Percentiles rank a stretch among this genome's conserved stretches.
Evolutionary conservation across 169 alveolate species (phyloP).

Genomic region (Cryptosporidium bovis): DNA sequence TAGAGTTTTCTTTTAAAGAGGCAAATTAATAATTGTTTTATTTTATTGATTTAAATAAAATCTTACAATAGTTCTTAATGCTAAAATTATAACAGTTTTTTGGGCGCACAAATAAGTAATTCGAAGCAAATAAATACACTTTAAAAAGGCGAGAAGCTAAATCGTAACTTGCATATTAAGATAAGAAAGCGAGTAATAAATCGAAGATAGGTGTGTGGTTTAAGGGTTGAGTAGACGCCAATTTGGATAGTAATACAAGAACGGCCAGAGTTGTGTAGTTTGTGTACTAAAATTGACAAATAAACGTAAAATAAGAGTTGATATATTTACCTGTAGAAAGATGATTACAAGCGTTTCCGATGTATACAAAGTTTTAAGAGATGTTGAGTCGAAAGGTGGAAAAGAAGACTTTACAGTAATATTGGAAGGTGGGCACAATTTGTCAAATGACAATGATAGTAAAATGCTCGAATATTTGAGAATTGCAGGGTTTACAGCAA

Average conservation of each 20-base stretch:
- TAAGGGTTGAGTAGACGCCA: not conserved
- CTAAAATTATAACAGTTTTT: too few species aligned
- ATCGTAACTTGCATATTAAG: too few species aligned
- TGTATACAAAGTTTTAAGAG: not conserved
- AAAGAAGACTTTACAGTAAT: slow-evolving; percentile 23
- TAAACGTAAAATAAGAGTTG: too few species aligned
- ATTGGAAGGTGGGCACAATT: not conserved
- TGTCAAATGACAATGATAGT: not conserved
- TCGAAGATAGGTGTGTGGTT: not conserved
- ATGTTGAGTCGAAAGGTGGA: slow-evolving; percentile 41
- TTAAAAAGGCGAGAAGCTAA: too few species aligned
- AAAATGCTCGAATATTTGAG: slow-evolving; percentile 10
- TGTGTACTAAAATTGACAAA: too few species aligned
- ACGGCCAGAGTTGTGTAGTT: not conserved
- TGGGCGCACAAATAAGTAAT: too few species aligned
- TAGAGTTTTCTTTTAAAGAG: too few species aligned
- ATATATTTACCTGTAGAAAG: not conserved
- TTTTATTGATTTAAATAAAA: too few species aligned
- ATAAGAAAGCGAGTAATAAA: too few species aligned
- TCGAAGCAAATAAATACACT: too few species aligned
- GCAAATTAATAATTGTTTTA: too few species aligned
- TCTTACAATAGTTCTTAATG: too few species aligned
- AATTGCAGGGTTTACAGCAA: slow-evolving; percentile 20
- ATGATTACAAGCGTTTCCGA: not conserved
- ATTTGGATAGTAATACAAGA: not conserved